A percentile compares a stretch with the other conserved stretches of the same genome.
Evolutionary conservation across 352 stramenopile species (phyloP).

Genomic region (Sclerospora graminicola): DNA sequence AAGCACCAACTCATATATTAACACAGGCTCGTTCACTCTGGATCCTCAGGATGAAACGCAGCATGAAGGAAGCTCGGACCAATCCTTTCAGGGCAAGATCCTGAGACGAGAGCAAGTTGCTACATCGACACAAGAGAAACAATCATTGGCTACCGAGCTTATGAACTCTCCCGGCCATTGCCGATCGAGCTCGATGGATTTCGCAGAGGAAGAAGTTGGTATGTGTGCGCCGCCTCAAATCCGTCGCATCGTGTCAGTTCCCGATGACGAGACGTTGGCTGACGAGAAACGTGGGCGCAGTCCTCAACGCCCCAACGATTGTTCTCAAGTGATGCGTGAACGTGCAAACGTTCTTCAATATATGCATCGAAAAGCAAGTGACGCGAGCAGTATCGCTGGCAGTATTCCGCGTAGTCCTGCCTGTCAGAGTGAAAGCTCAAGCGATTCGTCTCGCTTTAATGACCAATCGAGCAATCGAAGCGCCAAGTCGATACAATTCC

Average conservation of each 20-base stretch:
- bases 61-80: slow-evolving; percentile 13
- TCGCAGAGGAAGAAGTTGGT: slow-evolving; percentile 13
- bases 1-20: slow-evolving; percentile 27
- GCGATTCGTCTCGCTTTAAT: slow-evolving; percentile 42
- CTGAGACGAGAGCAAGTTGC: slow-evolving; percentile 8
- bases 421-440: slow-evolving; percentile 59
- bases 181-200: slow-evolving; percentile 24
- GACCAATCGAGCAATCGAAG: slow-evolving; percentile 46
- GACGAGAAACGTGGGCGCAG: slow-evolving; percentile 18
- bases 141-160: slow-evolving; percentile 13
- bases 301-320: slow-evolving; percentile 26
- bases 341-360: slow-evolving; percentile 81
- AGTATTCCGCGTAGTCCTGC: slow-evolving; percentile 48
- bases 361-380: slow-evolving; percentile 75
- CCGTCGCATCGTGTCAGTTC: slow-evolving; percentile 31
- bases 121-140: slow-evolving; percentile 7
- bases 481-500: slow-evolving; percentile 27
- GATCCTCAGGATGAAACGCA: slow-evolving; percentile 20
- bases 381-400: slow-evolving; percentile 61
- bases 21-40: slow-evolving; percentile 22
- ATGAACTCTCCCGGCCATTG: slow-evolving; percentile 26
- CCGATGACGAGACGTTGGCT: slow-evolving; percentile 7
- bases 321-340: slow-evolving; percentile 64
- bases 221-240: slow-evolving; percentile 15
- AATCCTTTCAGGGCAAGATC: slow-evolving; percentile 13